A percentile compares a stretch with the other conserved stretches of the same genome.
Evolutionary conservation across 2,329 filamentous ascomycete genomes (phyloP).

Genomic region (Sporothrix brasiliensis): DNA sequence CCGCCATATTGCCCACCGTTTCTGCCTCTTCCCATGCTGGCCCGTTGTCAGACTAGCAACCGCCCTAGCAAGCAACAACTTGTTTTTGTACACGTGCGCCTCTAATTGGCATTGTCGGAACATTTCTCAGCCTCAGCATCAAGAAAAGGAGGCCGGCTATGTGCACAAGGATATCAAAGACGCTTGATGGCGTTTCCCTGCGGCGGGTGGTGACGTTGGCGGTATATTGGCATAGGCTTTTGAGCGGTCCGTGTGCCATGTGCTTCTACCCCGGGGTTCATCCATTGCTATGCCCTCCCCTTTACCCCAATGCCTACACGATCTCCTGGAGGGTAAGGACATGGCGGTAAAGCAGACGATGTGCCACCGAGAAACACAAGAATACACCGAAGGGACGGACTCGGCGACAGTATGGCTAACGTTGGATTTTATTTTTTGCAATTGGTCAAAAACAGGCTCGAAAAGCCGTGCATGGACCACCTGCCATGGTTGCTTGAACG

Average conservation of each 20-base stretch:
- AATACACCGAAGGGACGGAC: background rate
- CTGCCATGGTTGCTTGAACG: conserved; percentile 75
- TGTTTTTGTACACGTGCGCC: background rate
- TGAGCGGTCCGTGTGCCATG: background rate
- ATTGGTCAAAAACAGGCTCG: conserved; percentile 64
- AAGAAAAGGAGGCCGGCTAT: background rate
- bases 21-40: background rate
- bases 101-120: background rate
- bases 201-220: background rate
- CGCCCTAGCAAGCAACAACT: background rate
- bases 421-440: background rate
- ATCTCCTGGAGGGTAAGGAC: background rate
- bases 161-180: background rate
- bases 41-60: background rate
- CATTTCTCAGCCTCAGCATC: background rate
- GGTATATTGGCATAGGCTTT: background rate
- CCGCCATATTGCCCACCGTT: background rate
- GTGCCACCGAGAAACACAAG: background rate
- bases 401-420: conserved; percentile 26
- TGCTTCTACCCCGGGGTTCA: background rate
- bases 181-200: background rate
- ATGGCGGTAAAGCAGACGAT: conserved; percentile 12
- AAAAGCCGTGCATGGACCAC: conserved; percentile 92
- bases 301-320: background rate
- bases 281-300: background rate